Conservation (phyloP, 768 basidiomycete species). For the Calocybe cyanea region DNA sequence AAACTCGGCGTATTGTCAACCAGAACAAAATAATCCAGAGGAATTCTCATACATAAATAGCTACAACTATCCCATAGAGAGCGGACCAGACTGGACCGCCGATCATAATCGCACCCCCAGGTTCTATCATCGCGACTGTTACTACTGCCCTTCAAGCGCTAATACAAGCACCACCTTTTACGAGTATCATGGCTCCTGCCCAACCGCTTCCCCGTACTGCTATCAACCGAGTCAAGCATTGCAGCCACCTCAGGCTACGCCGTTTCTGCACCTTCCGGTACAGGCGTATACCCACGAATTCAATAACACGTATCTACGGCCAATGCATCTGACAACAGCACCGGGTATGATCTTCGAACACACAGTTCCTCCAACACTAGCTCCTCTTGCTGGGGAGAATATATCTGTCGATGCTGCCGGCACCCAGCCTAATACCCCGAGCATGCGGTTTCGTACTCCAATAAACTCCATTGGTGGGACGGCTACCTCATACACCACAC, state of each 20-base stretch:
- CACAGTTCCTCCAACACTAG: conserved; percentile 18
- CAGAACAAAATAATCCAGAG: conserved; percentile 15
- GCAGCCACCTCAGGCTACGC: conserved; percentile 5
- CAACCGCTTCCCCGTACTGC: conserved; percentile 17
- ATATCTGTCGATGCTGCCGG: conserved; percentile 6
- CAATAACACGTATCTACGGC: conserved; percentile 13
- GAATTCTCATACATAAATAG: conserved; percentile 34
- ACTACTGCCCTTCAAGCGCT: conserved; percentile 30
- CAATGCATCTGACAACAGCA: conserved; percentile 6
- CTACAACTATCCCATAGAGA: background rate
- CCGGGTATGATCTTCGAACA: conserved; percentile 21
- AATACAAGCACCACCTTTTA: conserved; percentile 3
- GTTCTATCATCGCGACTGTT: conserved; percentile 19
- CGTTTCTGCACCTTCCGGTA: conserved; percentile 6
- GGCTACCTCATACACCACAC: too few species aligned
- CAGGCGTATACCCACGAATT: conserved; percentile 16
- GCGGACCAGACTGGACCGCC: conserved; percentile 2
- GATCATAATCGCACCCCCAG: conserved; percentile 10
- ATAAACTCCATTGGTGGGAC: too few species aligned
- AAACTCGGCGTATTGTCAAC: conserved; percentile 14
- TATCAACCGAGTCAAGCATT: conserved; percentile 7
- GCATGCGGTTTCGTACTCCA: background rate
- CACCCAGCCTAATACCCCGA: conserved; percentile 3
- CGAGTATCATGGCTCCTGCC: conserved; percentile 14
- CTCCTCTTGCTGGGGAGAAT: conserved; percentile 10